A percentile compares a stretch with the other conserved stretches of the same genome.
Evolutionary conservation across 371 early-diverging fungal species (phyloP).

Genomic region (Thermomucor indicae-seudaticae): DNA sequence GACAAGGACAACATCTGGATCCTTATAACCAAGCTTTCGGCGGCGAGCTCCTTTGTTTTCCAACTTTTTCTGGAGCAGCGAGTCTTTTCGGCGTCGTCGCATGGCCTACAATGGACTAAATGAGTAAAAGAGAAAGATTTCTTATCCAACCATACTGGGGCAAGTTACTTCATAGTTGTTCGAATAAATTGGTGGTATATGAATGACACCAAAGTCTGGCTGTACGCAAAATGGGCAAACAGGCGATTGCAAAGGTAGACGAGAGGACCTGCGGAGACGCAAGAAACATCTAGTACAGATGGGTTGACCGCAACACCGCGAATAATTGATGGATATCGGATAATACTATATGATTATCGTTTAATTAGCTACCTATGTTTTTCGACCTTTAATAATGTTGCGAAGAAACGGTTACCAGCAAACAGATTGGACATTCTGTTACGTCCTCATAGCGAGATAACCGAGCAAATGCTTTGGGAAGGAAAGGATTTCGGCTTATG

Average conservation of each 20-base stretch:
- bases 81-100: neutral
- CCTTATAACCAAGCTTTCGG: constrained; percentile 53
- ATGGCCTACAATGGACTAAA: neutral
- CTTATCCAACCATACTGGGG: constrained; percentile 12
- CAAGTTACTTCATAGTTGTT: constrained; percentile 11
- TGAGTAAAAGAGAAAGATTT: neutral
- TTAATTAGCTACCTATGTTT: neutral
- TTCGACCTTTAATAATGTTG: too few relatives aligned
- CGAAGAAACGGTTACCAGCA: too few relatives aligned
- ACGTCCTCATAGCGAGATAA: constrained; percentile 46
- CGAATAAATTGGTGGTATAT: constrained; percentile 53
- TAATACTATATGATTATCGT: constrained; percentile 70
- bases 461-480: constrained; percentile 6
- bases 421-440: constrained; percentile 90
- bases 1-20: constrained; percentile 70
- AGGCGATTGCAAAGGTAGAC: constrained; percentile 50
- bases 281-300: constrained; percentile 95
- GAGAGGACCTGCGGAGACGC: constrained; percentile 78
- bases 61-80: neutral
- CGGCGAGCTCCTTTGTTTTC: constrained; percentile 48
- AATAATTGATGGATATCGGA: constrained; percentile 83
- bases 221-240: constrained; percentile 87
- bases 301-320: constrained; percentile 86
- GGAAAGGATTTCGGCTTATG: too few relatives aligned
- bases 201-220: constrained; percentile 79